Evolutionary conservation across 2,329 filamentous ascomycete genomes (phyloP).

Genomic region (Ceratocystis ficicola): DNA sequence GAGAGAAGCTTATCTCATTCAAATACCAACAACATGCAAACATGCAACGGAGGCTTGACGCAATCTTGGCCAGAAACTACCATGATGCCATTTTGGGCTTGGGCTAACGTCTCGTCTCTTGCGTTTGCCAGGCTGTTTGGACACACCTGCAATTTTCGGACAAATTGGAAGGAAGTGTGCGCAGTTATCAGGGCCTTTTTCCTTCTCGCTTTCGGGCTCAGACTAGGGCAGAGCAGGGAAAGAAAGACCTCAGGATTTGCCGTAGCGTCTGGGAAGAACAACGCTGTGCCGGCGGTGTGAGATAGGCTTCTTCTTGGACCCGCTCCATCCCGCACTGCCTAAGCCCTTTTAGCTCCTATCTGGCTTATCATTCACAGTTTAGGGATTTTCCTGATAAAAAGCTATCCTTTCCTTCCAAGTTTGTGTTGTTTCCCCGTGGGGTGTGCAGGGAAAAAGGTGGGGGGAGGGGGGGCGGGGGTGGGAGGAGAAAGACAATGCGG

Average conservation of each 20-base stretch:
- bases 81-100: background rate
- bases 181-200: background rate
- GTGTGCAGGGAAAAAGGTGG: background rate
- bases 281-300: constrained; percentile 3
- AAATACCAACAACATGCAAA: background rate
- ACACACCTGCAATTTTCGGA: background rate
- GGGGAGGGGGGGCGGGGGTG: background rate
- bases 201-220: background rate
- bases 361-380: background rate
- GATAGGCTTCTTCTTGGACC: background rate
- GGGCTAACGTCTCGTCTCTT: no score
- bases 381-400: background rate
- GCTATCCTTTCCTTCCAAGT: background rate
- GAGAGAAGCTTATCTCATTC: background rate
- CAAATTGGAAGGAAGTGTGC: background rate
- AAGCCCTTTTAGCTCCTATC: background rate
- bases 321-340: background rate
- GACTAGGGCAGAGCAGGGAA: background rate
- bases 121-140: background rate
- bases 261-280: background rate
- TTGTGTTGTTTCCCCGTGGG: constrained; percentile 2
- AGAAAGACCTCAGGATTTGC: background rate
- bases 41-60: background rate
- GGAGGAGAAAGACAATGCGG: no score
- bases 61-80: background rate